phyloP scores from a whole-genome alignment of 2,329 filamentous ascomycete genomes.

The Fusarium globosum region DNA sequence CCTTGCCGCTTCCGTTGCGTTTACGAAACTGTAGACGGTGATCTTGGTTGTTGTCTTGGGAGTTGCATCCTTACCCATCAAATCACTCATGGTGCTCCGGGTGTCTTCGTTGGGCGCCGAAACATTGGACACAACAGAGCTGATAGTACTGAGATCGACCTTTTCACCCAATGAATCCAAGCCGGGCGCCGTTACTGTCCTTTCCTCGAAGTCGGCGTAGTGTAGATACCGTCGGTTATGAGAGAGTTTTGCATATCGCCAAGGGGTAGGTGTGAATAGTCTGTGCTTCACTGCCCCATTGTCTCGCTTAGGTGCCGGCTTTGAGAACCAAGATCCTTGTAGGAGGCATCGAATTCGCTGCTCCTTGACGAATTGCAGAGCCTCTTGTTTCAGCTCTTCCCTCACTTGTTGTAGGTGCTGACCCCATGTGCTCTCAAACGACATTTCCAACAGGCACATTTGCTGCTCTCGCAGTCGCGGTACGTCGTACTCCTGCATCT shows the following conservation, averaged over 20 bases:
- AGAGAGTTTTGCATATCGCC: slow-evolving; percentile 88
- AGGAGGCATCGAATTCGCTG: slow-evolving; percentile 92
- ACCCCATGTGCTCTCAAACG: slow-evolving; percentile 96
- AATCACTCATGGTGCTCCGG: slow-evolving; percentile 56
- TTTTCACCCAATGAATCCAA: slow-evolving; percentile 82
- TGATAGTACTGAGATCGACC: slow-evolving; percentile 87
- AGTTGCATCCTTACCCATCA: slow-evolving; percentile 53
- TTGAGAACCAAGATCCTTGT: slow-evolving; percentile 87
- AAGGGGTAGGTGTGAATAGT: slow-evolving; percentile 66
- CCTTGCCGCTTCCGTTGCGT: slow-evolving; percentile 52
- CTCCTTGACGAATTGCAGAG: slow-evolving; percentile 95
- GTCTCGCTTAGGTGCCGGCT: slow-evolving; percentile 56
- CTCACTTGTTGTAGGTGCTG: slow-evolving; percentile 89
- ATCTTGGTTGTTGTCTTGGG: slow-evolving; percentile 80
- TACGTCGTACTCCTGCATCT: slow-evolving; percentile 86
- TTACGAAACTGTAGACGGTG: slow-evolving; percentile 82
- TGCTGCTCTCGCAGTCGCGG: slow-evolving; percentile 83
- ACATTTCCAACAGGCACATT: slow-evolving; percentile 90
- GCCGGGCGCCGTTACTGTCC: slow-evolving; percentile 72
- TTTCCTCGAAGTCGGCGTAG: slow-evolving; percentile 83
- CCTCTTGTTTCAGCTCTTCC: slow-evolving; percentile 90
- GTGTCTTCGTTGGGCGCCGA: slow-evolving; percentile 70
- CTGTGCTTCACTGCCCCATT: slow-evolving; percentile 50
- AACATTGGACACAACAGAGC: slow-evolving; percentile 93
- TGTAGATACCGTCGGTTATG: slow-evolving; percentile 92